Evolutionary conservation across 164 flowering plant species (phyloP).

Genomic region (Berberis thunbergii): DNA sequence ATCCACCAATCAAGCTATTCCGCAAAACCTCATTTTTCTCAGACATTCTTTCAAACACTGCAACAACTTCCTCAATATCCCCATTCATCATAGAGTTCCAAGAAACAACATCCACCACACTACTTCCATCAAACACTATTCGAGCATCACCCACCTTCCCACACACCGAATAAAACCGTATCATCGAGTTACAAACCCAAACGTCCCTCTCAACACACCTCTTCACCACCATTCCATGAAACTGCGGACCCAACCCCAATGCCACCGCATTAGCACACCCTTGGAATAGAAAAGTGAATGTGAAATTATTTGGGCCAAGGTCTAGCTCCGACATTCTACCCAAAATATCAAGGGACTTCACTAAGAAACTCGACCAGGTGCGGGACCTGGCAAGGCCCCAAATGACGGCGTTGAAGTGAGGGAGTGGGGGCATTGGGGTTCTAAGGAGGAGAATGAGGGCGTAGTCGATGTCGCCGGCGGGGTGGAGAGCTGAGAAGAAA

Average conservation of each 20-base stretch:
- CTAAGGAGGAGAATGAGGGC: constrained; percentile 16
- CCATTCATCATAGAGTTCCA: constrained; percentile 19
- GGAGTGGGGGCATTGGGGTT: constrained; percentile 4
- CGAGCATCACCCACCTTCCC: constrained; percentile 8
- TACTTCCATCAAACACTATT: constrained; percentile 9
- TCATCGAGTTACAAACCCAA: constrained; percentile 11
- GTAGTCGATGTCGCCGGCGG: constrained; percentile 18
- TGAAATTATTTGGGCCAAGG: constrained; percentile 11
- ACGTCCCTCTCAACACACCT: constrained; percentile 6
- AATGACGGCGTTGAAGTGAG: constrained; percentile 21
- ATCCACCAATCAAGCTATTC: constrained; percentile 22
- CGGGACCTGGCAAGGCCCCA: constrained; percentile 18
- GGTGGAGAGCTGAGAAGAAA: constrained; percentile 18
- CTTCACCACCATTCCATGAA: constrained; percentile 14
- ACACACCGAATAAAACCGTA: constrained; percentile 17
- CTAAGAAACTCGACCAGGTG: background rate
- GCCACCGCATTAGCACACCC: constrained; percentile 6
- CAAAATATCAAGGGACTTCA: constrained; percentile 5
- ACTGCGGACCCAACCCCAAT: constrained; percentile 11
- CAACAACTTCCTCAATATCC: constrained; percentile 12
- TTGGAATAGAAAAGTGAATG: constrained; percentile 16
- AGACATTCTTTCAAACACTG: constrained; percentile 18
- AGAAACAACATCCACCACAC: constrained; percentile 13
- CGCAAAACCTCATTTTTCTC: constrained; percentile 22
- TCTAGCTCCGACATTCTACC: constrained; percentile 5